Percentiles rank a stretch among this genome's conserved stretches.
Conservation (phyloP, 2,329 filamentous ascomycete genomes). For the Trichoderma atroviride region DNA sequence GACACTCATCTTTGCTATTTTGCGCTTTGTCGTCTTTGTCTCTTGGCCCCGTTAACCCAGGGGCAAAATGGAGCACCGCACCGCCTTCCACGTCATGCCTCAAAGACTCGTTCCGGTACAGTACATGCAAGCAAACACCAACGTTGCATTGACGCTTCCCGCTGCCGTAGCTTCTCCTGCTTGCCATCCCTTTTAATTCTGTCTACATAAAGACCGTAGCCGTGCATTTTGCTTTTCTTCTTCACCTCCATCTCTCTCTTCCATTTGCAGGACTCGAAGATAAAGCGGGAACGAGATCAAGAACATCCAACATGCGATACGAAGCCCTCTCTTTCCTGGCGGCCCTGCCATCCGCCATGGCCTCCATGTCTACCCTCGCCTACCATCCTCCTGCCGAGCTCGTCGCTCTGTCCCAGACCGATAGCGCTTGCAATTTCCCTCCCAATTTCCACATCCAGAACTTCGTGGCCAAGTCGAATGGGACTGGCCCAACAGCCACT, state of each 20-base stretch:
- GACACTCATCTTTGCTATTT: slow-evolving; percentile 4
- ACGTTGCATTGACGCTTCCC: slow-evolving; percentile 7
- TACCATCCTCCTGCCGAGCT: slow-evolving; percentile 37
- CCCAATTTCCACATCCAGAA: slow-evolving; percentile 43
- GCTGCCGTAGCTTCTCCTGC: slow-evolving; percentile 8
- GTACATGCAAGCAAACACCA: neutral
- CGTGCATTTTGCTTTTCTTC: neutral
- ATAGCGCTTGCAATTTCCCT: slow-evolving; percentile 43
- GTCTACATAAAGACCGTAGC: neutral
- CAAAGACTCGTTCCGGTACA: slow-evolving; percentile 2
- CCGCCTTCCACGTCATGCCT: slow-evolving; percentile 16
- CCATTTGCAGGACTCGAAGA: neutral
- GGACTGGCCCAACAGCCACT: slow-evolving; percentile 36
- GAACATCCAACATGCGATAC: slow-evolving; percentile 1
- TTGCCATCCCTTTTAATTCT: neutral
- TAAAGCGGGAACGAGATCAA: neutral
- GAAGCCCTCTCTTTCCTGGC: slow-evolving; percentile 21
- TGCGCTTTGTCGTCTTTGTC: neutral
- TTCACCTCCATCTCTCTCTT: neutral
- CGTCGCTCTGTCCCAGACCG: slow-evolving; percentile 32
- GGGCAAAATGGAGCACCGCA: slow-evolving; percentile 13
- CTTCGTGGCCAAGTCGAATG: slow-evolving; percentile 42
- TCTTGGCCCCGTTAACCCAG: slow-evolving; percentile 10
- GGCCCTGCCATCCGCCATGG: slow-evolving; percentile 28
- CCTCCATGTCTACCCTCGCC: slow-evolving; percentile 30